These are phyloP conservation scores for Pyrenophora tritici-repentis DNA, from an alignment of 2,329 filamentous ascomycete genomes.

Conservation along the genomic window DNA sequence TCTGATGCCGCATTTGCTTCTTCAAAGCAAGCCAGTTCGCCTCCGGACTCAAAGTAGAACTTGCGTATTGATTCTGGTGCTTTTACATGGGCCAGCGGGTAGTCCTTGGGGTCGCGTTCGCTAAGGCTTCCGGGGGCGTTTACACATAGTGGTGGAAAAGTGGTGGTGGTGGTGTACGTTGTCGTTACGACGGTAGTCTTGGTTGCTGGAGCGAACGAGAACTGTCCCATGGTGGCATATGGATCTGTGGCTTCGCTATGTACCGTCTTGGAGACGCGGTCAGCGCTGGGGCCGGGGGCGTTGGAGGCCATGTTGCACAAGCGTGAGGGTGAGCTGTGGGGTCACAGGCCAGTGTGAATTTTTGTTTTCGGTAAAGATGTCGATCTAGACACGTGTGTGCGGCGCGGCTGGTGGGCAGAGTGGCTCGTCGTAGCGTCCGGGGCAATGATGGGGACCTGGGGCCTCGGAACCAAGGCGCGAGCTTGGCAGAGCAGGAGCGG, in stretches of 20 bases:
- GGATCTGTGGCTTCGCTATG: conserved; percentile 36
- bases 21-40: conserved; percentile 64
- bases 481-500: conserved; percentile 9
- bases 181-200: conserved; percentile 78
- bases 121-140: conserved; percentile 71
- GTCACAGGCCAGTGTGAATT: neutral
- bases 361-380: neutral
- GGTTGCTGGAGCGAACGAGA: conserved; percentile 66
- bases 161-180: conserved; percentile 83
- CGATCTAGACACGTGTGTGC: neutral
- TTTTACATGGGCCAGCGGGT: conserved; percentile 81
- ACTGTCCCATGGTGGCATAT: conserved; percentile 59
- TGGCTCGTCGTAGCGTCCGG: conserved; percentile 10
- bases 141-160: conserved; percentile 82
- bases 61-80: conserved; percentile 79
- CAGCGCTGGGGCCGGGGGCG: conserved; percentile 28
- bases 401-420: conserved; percentile 8
- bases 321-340: neutral
- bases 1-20: conserved; percentile 64
- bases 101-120: conserved; percentile 83
- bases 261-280: conserved; percentile 33
- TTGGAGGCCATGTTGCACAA: conserved; percentile 37
- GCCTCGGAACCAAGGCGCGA: conserved; percentile 16
- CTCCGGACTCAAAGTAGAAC: conserved; percentile 74
- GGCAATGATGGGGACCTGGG: conserved; percentile 9